These are phyloP conservation scores for Cupressus sempervirens DNA, from an alignment of 75 land plant species.

Conservation along the genomic window DNA sequence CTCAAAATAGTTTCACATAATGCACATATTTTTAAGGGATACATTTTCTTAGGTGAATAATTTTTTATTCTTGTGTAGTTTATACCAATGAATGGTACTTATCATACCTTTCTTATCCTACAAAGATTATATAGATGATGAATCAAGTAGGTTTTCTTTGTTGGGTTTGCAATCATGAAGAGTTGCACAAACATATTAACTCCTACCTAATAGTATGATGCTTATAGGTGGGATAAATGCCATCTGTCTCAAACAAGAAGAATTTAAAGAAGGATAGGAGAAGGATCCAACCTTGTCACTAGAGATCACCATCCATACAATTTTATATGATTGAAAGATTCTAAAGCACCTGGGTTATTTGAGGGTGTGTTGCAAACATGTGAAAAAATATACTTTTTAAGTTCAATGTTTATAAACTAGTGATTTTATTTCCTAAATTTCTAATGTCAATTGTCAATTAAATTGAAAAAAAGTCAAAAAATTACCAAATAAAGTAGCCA, in stretches of 20 bases:
- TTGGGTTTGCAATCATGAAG: background rate
- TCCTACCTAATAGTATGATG: background rate
- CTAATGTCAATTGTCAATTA: background rate
- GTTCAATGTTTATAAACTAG: background rate
- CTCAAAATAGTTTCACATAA: background rate
- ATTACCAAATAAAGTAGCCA: no score
- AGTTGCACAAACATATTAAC: background rate
- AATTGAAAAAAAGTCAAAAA: background rate
- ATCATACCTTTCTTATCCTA: background rate
- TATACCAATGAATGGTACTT: background rate
- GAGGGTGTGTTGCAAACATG: background rate
- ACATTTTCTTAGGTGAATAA: no score
- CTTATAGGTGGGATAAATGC: background rate
- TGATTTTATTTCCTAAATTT: background rate
- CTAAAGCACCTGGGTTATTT: background rate
- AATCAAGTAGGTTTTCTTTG: background rate
- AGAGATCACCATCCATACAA: background rate
- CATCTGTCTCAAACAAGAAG: background rate
- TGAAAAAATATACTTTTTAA: background rate
- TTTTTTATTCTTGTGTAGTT: background rate
- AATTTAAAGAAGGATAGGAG: background rate
- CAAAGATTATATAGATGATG: background rate
- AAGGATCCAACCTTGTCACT: background rate
- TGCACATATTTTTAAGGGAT: background rate
- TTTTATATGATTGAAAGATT: background rate